These are phyloP conservation scores for Nicotiana attenuata DNA, from an alignment of 257 asterid species.

Conservation along the genomic window DNA sequence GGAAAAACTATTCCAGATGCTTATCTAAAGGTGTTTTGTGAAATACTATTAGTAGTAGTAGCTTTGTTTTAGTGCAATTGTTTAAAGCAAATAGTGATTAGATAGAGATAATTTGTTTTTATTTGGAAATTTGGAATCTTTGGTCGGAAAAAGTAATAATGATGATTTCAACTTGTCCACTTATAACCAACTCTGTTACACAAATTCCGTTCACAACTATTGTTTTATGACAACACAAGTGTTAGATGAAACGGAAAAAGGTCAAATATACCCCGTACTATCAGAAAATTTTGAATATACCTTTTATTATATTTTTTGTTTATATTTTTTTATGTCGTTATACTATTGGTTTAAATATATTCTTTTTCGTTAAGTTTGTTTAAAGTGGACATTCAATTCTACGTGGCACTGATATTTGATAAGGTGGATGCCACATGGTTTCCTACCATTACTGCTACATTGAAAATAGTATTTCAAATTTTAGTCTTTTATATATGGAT, in stretches of 20 bases:
- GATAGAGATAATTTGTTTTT: background rate
- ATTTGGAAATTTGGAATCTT: background rate
- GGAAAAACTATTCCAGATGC: conserved; percentile 8
- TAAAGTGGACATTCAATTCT: no score
- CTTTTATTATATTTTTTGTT: no score
- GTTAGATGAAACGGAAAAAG: background rate
- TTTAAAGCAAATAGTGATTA: background rate
- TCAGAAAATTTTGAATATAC: no score
- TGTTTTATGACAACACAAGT: background rate
- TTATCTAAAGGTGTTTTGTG: background rate
- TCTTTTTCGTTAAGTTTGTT: no score
- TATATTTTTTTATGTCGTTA: no score
- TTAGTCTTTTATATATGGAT: no score
- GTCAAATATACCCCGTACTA: no score
- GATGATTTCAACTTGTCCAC: conserved; percentile 6
- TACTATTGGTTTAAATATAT: no score
- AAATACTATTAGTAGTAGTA: background rate
- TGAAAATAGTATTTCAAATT: no score
- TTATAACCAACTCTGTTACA: background rate
- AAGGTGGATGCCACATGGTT: no score
- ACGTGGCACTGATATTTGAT: no score
- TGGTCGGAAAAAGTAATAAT: conserved; percentile 1
- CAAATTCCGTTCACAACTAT: background rate
- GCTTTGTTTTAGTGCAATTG: background rate
- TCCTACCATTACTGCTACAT: no score